Conservation (phyloP, 2,329 filamentous ascomycete genomes). For the Stemphylium lycopersici region DNA sequence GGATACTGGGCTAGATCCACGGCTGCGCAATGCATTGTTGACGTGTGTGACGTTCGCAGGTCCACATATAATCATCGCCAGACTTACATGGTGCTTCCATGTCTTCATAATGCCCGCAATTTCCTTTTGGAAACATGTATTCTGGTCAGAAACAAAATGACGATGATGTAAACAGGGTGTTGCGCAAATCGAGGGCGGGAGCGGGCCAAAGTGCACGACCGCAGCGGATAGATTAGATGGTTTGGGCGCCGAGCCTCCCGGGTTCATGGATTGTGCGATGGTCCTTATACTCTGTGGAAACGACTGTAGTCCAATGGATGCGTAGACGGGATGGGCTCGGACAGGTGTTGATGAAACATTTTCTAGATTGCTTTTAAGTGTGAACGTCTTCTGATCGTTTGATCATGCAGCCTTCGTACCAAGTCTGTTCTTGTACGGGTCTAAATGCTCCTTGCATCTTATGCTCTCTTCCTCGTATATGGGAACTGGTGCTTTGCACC, state of each 20-base stretch:
- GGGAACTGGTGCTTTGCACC: slow-evolving; percentile 9
- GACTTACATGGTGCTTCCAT: slow-evolving; percentile 12
- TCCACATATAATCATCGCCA: slow-evolving; percentile 12
- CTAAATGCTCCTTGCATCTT: neutral
- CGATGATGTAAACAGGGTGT: slow-evolving; percentile 15
- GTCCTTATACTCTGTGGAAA: slow-evolving; percentile 7
- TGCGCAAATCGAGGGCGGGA: slow-evolving; percentile 17
- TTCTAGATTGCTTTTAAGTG: neutral
- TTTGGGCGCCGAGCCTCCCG: slow-evolving; percentile 20
- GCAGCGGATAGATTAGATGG: slow-evolving; percentile 32
- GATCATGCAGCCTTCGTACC: slow-evolving; percentile 1
- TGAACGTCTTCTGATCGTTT: slow-evolving; percentile 6
- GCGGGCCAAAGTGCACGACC: slow-evolving; percentile 13
- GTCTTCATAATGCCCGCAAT: slow-evolving; percentile 10
- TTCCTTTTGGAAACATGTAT: slow-evolving; percentile 10
- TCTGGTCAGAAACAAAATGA: slow-evolving; percentile 17
- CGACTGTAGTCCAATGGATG: slow-evolving; percentile 10
- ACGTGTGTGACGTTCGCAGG: slow-evolving; percentile 23
- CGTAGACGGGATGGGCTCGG: neutral
- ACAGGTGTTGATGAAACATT: slow-evolving; percentile 11
- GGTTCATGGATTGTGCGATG: slow-evolving; percentile 16
- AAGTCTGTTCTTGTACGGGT: neutral
- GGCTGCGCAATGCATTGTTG: slow-evolving; percentile 22
- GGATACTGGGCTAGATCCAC: slow-evolving; percentile 13
- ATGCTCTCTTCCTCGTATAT: neutral